Evolutionary conservation across 139 green algal genomes (phyloP), one percentile per base, ranked within the genome.

Genomic region (Edaphochlamys debaryana): DNA sequence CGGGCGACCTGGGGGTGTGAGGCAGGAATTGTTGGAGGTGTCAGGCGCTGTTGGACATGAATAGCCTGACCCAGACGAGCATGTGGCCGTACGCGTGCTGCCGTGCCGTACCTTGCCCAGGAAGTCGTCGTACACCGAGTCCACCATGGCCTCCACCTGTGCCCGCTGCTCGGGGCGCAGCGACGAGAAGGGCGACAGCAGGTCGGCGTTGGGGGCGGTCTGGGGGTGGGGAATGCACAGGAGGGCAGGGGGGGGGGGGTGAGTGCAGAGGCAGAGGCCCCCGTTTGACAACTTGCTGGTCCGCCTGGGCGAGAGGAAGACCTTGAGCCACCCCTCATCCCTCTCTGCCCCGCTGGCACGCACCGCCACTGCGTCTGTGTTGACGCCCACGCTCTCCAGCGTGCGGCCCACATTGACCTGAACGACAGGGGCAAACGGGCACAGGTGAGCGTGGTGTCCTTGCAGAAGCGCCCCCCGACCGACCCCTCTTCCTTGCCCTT

Each of bases 111-210:
- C 85, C 85, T 89, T 89, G 27, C 96, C 58, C 22, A 97, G 84
- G 88, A 99, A 99, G 48, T 85, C 89, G 36, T 91, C 82, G 79
- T 98, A 98, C 9, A 96, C 93, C 82, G 89, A 11, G 50, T 91
- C 87, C 40, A 88, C 80, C 40, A 88, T 54, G 30, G 25, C 32
- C 70, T 86, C 69, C 68, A 89, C 68, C 62, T 79, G 52, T 6
- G 66, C 67, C 56, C 83, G 67, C 74, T 91, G 83, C 32, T 37
- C 67, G 37, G 67, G 32, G 41, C 29, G 85, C 20, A 85, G 86
- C 30, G 67, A 74, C 7, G 58, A 82, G 56, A 87, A 90, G 56
- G 86, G 79, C 8, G 67, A 86, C 32, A 85, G 38, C 50, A 85
- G 34, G n/a, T 71, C 79, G 17, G 89, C 87, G 83, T 94, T 94